Evolutionary conservation across 2,329 filamentous ascomycete genomes (phyloP).

Genomic region (Colletotrichum sublineola): DNA sequence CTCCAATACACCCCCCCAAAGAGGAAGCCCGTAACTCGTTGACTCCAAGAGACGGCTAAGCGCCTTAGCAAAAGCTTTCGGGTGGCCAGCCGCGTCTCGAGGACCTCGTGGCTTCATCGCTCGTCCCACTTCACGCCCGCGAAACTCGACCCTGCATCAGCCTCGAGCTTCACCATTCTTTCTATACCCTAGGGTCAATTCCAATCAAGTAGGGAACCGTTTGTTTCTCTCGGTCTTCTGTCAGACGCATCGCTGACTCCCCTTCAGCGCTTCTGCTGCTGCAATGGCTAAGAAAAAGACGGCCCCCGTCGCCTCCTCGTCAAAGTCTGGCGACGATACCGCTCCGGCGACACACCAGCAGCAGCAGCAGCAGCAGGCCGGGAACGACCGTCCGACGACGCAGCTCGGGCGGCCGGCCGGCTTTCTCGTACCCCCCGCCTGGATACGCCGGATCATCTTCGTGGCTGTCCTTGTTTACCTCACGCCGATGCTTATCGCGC

Average conservation of each 20-base stretch:
- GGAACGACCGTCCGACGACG: neutral
- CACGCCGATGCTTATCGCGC: constrained; percentile 8
- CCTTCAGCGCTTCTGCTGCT: neutral
- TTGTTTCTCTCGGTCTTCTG: neutral
- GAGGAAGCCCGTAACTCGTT: constrained; percentile 17
- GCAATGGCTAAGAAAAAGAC: constrained; percentile 10
- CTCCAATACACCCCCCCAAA: neutral
- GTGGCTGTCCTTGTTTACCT: constrained; percentile 7
- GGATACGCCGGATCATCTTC: constrained; percentile 12
- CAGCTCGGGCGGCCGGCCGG: neutral
- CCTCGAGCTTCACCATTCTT: neutral
- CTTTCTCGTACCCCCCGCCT: constrained; percentile 2
- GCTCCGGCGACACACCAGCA: neutral
- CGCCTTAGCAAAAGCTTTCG: constrained; percentile 3
- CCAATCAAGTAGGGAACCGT: neutral
- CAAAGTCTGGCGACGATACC: neutral
- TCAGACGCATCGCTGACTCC: neutral
- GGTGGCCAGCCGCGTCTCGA: neutral
- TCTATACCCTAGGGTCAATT: neutral
- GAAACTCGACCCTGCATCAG: neutral
- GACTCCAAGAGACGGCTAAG: neutral
- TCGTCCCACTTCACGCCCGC: neutral
- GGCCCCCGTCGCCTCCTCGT: constrained; percentile 1
- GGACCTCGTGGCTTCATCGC: constrained; percentile 14
- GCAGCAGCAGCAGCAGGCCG: neutral